Evolutionary conservation across 345 rosid species (phyloP).

Genomic region (Boechera stricta): DNA sequence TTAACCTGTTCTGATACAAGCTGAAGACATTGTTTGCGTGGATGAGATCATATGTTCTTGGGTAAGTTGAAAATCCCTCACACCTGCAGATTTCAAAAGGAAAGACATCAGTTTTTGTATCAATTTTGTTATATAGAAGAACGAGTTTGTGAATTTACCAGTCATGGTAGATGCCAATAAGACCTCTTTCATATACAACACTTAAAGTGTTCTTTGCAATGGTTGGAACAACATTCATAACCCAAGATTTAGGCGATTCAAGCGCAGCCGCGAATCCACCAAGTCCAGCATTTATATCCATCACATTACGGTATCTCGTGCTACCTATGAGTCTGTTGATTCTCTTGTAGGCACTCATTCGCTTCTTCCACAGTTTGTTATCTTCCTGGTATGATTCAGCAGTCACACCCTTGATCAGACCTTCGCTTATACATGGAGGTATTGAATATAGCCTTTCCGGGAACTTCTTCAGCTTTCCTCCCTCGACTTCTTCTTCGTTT

Average conservation of each 20-base stretch:
- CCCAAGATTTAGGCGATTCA: constrained; percentile 68
- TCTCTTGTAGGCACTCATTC: constrained; percentile 59
- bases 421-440: constrained; percentile 61
- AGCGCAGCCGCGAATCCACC: constrained; percentile 80
- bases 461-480: constrained; percentile 56
- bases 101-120: background rate
- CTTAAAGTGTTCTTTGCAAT: constrained; percentile 65
- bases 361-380: constrained; percentile 62
- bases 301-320: constrained; percentile 68
- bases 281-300: constrained; percentile 82
- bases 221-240: constrained; percentile 77
- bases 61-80: constrained; percentile 79
- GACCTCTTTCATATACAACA: constrained; percentile 64
- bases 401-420: constrained; percentile 55
- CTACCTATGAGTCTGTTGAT: constrained; percentile 58
- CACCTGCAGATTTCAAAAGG: constrained; percentile 64
- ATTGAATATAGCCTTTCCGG: constrained; percentile 63
- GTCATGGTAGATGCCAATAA: constrained; percentile 85
- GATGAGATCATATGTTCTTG: constrained; percentile 74
- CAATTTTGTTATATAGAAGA: background rate
- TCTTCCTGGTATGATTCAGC: constrained; percentile 57
- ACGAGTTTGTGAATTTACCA: constrained; percentile 53
- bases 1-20: constrained; percentile 66
- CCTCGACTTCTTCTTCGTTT: constrained; percentile 49
- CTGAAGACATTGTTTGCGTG: constrained; percentile 68